These are phyloP conservation scores for Scheffersomyces cryptocercus DNA, from an alignment of 1,139 yeast species.

Conservation along the genomic window DNA sequence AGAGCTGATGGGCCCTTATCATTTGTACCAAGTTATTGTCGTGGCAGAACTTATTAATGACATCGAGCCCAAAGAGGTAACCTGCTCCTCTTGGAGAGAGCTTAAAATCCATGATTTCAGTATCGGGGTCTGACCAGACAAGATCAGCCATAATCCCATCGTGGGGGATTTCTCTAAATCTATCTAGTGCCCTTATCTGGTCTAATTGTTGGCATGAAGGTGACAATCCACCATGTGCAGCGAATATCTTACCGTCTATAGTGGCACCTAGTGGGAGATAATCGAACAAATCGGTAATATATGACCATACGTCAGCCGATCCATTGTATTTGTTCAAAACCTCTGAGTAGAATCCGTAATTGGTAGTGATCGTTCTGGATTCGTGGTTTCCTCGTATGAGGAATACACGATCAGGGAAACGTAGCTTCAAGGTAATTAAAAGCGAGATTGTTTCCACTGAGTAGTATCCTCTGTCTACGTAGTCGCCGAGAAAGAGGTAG, in stretches of 20 bases:
- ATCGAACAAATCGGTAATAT: conserved; percentile 91
- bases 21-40: conserved; percentile 80
- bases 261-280: conserved; percentile 87
- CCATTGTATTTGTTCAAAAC: conserved; percentile 87
- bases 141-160: conserved; percentile 99
- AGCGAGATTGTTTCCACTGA: conserved; percentile 90
- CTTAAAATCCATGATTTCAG: conserved; percentile 78
- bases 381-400: conserved; percentile 94
- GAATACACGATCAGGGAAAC: conserved; percentile 82
- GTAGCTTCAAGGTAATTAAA: conserved; percentile 76
- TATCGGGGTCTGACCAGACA: conserved; percentile 98
- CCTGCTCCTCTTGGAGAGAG: conserved; percentile 97
- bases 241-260: conserved; percentile 89
- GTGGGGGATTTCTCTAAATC: conserved; percentile 94
- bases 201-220: conserved; percentile 94
- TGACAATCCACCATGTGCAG: conserved; percentile 94
- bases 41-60: conserved; percentile 81
- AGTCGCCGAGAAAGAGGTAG: conserved; percentile 89
- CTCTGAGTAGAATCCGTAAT: conserved; percentile 95
- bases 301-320: conserved; percentile 76
- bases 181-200: conserved; percentile 83
- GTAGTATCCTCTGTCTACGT: conserved; percentile 86
- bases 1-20: conserved; percentile 91
- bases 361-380: conserved; percentile 92
- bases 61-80: conserved; percentile 89